Conservation (phyloP, 441 rosid genomes). For the Euphorbia celastroides region DNA sequence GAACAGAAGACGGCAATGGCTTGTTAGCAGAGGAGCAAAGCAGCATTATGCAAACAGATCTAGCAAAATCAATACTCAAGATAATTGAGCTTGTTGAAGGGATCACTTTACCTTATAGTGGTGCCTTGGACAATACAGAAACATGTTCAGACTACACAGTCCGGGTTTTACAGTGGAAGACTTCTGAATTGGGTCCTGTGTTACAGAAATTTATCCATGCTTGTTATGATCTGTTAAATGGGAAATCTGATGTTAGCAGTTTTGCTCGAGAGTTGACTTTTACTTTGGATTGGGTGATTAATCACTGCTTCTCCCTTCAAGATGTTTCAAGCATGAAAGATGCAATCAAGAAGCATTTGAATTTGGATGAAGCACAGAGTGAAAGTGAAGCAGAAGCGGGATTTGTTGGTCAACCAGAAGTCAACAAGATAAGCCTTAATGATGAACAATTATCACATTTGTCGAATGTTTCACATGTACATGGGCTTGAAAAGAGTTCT, state of each 20-base stretch:
- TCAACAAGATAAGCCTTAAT: conserved; percentile 21
- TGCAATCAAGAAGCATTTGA: conserved; percentile 54
- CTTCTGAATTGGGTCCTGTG: conserved; percentile 51
- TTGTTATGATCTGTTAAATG: conserved; percentile 54
- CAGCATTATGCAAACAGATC: conserved; percentile 28
- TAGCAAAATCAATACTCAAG: conserved; percentile 51
- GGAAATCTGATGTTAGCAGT: conserved; percentile 41
- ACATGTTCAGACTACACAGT: conserved; percentile 49
- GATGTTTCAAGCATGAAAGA: conserved; percentile 79
- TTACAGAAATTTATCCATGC: conserved; percentile 51
- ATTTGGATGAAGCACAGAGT: conserved; percentile 53
- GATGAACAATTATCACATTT: conserved; percentile 7
- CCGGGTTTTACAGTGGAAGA: conserved; percentile 78
- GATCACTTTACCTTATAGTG: conserved; percentile 27
- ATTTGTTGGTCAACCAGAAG: conserved; percentile 31
- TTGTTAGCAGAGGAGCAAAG: conserved; percentile 19
- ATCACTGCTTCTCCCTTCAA: conserved; percentile 64
- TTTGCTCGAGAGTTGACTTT: conserved; percentile 56
- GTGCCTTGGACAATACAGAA: conserved; percentile 28
- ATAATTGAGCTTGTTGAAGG: conserved; percentile 60
- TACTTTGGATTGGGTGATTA: conserved; percentile 74
- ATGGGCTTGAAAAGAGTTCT: neutral
- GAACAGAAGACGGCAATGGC: conserved; percentile 17
- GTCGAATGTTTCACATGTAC: neutral
- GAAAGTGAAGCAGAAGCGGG: conserved; percentile 54